Evolutionary conservation across 805 yeast genomes (phyloP), one percentile per base, ranked within the genome.

Genomic region (Candida maris): DNA sequence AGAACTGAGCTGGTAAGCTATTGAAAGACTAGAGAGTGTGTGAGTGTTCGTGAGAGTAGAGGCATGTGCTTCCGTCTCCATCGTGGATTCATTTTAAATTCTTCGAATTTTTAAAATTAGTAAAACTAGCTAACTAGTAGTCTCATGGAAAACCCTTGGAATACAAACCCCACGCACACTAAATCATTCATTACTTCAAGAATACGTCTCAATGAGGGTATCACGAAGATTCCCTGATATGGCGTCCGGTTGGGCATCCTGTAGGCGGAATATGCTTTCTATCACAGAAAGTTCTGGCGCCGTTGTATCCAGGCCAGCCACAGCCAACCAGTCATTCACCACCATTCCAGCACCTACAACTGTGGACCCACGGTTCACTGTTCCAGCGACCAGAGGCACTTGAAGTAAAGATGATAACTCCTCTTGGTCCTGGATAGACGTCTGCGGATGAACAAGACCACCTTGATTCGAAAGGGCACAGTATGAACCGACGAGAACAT

Each of bases 311-410:
- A 86, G 74, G 48, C 99, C 99, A 32, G 96, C 74, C 28, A 94
- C 97, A 20, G 97, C 94, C 49, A 91, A 71, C 94, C 97, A 93
- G 68, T 93, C 99, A 61, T 93, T 93, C 35, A 89, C 98, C 37
- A 93, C 97, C 80, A 93, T 80, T 52, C 99, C 99, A 31, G 97
- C 97, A 56, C 98, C 98, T 43, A 93, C 95, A 33, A 91, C 97
- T 4, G 95, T 68, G 19, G 96, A 86, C 66, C 99, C 99, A 65
- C 98, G 82, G 71, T 93, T 93, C 41, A 93, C 89, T 26, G 97
- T 89, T 64, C 99, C 99, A 5, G 99, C 98, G 32, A 93, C 98
- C 47, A 93, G 73, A 37, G 99, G 99, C 27, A 93, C 95, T 68
- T 93, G 98, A 55, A 93, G 73, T 61, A 93, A 73, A 31, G 97